Conservation (phyloP, 768 basidiomycete species). For the Fistulinella prunicolor region DNA sequence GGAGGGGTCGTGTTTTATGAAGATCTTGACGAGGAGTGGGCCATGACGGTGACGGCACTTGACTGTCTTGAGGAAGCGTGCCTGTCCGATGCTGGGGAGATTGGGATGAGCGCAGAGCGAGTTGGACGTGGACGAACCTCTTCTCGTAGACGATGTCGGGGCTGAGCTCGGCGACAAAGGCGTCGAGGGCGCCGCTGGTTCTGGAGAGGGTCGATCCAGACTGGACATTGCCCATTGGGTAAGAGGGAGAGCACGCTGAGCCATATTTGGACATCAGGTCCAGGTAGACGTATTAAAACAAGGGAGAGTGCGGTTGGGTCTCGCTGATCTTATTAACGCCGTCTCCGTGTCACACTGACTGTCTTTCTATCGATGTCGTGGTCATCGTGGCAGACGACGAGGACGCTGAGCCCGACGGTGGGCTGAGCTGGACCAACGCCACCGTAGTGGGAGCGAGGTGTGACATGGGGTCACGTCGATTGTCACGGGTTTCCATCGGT, state of each 20-base stretch:
- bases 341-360: no score
- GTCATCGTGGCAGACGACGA: background rate
- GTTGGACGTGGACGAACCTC: constrained; percentile 50
- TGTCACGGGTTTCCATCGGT: constrained; percentile 24
- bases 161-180: constrained; percentile 86
- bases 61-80: constrained; percentile 67
- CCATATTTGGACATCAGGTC: constrained; percentile 4
- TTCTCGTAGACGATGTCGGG: constrained; percentile 88
- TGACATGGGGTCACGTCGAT: constrained; percentile 28
- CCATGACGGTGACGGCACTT: constrained; percentile 84
- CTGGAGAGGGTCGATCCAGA: constrained; percentile 69
- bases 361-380: background rate
- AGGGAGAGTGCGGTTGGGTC: no score
- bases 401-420: background rate
- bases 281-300: no score
- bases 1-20: constrained; percentile 90
- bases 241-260: background rate
- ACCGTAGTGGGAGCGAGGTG: constrained; percentile 10
- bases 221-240: constrained; percentile 73
- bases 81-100: constrained; percentile 26
- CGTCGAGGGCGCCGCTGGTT: constrained; percentile 80
- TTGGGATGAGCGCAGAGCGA: background rate
- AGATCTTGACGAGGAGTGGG: constrained; percentile 88
- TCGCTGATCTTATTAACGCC: no score
- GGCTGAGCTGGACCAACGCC: no score